Percentiles rank a stretch among this genome's conserved stretches.
Evolutionary conservation across 2,329 filamentous ascomycete genomes (phyloP).

Genomic region (Didymella pomorum): DNA sequence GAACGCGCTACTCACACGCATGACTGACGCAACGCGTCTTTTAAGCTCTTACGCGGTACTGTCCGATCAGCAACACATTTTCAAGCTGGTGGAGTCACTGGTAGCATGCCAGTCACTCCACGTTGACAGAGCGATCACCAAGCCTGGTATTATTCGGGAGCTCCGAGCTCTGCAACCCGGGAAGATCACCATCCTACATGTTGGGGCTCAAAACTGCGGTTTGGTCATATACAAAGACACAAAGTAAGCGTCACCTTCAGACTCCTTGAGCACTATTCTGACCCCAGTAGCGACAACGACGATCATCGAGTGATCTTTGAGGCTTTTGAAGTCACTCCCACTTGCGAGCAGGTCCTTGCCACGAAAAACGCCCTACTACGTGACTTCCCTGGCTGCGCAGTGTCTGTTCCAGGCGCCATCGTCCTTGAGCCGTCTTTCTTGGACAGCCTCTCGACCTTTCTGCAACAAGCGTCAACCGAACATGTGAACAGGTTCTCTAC

Average conservation of each 20-base stretch:
- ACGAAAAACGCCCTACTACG: constrained; percentile 62
- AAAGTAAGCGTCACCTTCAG: constrained; percentile 42
- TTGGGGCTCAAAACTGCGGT: constrained; percentile 60
- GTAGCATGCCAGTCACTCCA: constrained; percentile 32
- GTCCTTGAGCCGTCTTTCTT: constrained; percentile 58
- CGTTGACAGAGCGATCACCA: constrained; percentile 34
- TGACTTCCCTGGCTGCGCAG: constrained; percentile 66
- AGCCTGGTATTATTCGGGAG: constrained; percentile 30
- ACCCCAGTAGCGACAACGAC: constrained; percentile 19
- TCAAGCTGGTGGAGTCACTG: constrained; percentile 27
- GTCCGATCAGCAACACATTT: constrained; percentile 22
- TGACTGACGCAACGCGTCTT: constrained; percentile 35
- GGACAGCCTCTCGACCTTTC: constrained; percentile 58
- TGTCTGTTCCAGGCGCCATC: constrained; percentile 54
- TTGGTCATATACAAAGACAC: constrained; percentile 52
- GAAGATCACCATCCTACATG: constrained; percentile 53
- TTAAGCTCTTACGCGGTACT: constrained; percentile 24
- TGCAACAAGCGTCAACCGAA: constrained; percentile 65
- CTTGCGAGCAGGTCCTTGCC: constrained; percentile 61
- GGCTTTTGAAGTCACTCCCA: constrained; percentile 67
- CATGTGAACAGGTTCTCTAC: constrained; percentile 63
- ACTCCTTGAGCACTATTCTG: not conserved
- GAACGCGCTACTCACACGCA: constrained; percentile 38
- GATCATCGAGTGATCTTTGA: constrained; percentile 59
- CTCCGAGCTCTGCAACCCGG: constrained; percentile 22